Conservation (phyloP, 2,329 filamentous ascomycete species). For the Alternaria novae-zelandiae region DNA sequence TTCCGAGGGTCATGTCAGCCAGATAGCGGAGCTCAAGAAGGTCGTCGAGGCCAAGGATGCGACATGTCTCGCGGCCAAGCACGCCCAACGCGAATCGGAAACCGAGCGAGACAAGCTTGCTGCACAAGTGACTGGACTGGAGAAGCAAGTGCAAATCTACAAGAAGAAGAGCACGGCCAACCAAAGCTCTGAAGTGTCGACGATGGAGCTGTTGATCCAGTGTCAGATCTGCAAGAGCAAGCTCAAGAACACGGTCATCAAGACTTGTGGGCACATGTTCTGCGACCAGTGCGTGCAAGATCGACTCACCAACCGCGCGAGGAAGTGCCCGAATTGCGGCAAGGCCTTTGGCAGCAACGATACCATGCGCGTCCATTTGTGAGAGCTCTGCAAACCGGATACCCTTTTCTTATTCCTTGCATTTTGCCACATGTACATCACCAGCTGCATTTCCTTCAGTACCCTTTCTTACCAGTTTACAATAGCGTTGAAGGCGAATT, state of each 20-base stretch:
- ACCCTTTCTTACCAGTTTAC: slow-evolving; percentile 7
- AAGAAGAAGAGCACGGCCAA: slow-evolving; percentile 83
- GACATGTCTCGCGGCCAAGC: slow-evolving; percentile 68
- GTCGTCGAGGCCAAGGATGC: slow-evolving; percentile 78
- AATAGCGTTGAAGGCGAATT: slow-evolving; percentile 5
- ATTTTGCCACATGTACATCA: slow-evolving; percentile 16
- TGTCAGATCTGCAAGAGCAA: slow-evolving; percentile 92
- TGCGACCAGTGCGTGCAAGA: slow-evolving; percentile 91
- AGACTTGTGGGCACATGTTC: slow-evolving; percentile 93
- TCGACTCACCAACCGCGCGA: slow-evolving; percentile 84
- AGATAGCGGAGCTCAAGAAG: slow-evolving; percentile 77
- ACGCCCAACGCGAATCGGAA: slow-evolving; percentile 65
- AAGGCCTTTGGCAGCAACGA: slow-evolving; percentile 91
- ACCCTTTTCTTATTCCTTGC: background rate
- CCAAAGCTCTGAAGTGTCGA: slow-evolving; percentile 81
- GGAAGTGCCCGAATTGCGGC: slow-evolving; percentile 95
- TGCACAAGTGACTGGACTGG: slow-evolving; percentile 75
- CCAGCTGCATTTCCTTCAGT: slow-evolving; percentile 13
- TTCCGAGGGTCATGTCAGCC: slow-evolving; percentile 74
- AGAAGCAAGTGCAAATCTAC: slow-evolving; percentile 85
- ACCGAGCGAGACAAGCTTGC: slow-evolving; percentile 80
- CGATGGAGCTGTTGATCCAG: slow-evolving; percentile 78
- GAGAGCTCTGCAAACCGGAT: background rate
- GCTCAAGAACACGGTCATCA: slow-evolving; percentile 92
- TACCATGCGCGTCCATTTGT: slow-evolving; percentile 68